Base-by-base conservation (phyloP, 2,329 filamentous ascomycete species). In the Phialophora tarda region DNA sequence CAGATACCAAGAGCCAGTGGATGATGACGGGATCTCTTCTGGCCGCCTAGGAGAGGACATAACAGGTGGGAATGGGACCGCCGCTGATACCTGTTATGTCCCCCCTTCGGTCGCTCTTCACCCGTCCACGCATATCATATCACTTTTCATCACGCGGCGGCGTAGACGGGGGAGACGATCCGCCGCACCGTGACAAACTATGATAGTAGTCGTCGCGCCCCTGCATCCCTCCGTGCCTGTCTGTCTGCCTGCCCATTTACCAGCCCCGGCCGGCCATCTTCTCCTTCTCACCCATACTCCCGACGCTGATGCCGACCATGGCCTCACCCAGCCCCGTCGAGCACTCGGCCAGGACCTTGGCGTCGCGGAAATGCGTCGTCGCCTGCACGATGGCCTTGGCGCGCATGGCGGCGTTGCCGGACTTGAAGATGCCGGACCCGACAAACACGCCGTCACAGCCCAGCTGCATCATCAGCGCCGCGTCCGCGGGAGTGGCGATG, bases 401-500 rank as follows among this genome's bases (percentile, higher is more conserved):
- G 67, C 95, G 85, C 88, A 94, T 92, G 53, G 89, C 88, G 24
- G 95, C 91, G 79, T 98, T 90, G 21, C 94, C 94, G 4, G 88
- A 92, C 87, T 98, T 98, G 87, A 99, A 99, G 79, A 98, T 98
- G 30, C 95, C 95, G 65, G 89, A 93, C 30, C 95, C 95, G 41
- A 99, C 95, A 77, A 99, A 99, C 41, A 99, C 95, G 65, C 95
- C 95, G 76, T 99, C 95, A 77, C 95, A 98, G 67, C 95, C 95
- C 71, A 99, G 84, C 84, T 98, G 94, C 95, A 99, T 99, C 94
- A 99, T 92, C 82, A 99, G 84, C 1, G 95, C 95, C 0, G 95
- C 95, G 80, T 99, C 95, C 0, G 95, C 95, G 0, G 95, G 95
- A 0, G 95, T 99, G n/a, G 95, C 95, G n/a, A 99, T 91, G 65